Percentiles rank a stretch among this genome's conserved stretches.
These are phyloP conservation scores for Roridomyces roridus DNA, from an alignment of 768 basidiomycete species.

Conservation along the genomic window DNA sequence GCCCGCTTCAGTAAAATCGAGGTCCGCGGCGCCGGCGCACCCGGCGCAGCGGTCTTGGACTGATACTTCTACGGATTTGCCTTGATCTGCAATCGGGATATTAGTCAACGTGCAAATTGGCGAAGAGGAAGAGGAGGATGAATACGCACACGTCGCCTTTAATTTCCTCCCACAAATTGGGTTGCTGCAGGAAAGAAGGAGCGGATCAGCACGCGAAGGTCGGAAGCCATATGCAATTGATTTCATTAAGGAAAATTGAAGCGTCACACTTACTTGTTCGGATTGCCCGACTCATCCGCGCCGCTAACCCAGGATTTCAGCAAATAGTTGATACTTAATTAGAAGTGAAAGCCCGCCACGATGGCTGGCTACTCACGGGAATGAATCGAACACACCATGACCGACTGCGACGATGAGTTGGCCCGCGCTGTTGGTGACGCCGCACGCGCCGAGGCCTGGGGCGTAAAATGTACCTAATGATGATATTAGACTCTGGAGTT, in stretches of 20 bases:
- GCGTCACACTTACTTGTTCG: too few relatives aligned
- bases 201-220: background rate
- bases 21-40: slow-evolving; percentile 7
- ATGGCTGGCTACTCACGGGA: too few relatives aligned
- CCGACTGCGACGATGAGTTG: slow-evolving; percentile 33
- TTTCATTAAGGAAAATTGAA: too few relatives aligned
- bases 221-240: too few relatives aligned
- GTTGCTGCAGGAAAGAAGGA: slow-evolving; percentile 36
- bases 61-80: slow-evolving; percentile 7
- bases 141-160: slow-evolving; percentile 3
- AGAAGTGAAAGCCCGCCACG: too few relatives aligned
- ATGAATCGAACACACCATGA: slow-evolving; percentile 27
- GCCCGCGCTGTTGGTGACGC: slow-evolving; percentile 19
- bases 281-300: too few relatives aligned
- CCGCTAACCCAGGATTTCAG: too few relatives aligned
- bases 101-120: background rate
- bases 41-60: slow-evolving; percentile 18
- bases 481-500: background rate
- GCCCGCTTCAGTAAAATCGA: slow-evolving; percentile 16
- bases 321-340: too few relatives aligned
- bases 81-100: background rate
- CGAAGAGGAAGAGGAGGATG: background rate
- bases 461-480: slow-evolving; percentile 23
- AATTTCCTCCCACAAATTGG: slow-evolving; percentile 52
- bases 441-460: slow-evolving; percentile 32